phyloP scores from a whole-genome alignment of 2,329 filamentous ascomycete genomes.

The Scedosporium minutisporum region DNA sequence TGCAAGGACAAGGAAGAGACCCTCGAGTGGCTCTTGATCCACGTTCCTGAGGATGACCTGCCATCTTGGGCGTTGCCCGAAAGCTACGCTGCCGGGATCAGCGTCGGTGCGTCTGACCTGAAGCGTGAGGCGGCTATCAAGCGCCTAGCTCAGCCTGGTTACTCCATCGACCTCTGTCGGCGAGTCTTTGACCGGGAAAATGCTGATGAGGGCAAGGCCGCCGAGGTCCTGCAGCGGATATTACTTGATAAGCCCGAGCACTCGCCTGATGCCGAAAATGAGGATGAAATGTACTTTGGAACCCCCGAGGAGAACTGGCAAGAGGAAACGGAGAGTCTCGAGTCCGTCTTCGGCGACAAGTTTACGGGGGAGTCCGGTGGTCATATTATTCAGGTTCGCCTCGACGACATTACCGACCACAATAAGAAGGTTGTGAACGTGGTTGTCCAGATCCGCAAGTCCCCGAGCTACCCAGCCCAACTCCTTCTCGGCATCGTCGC shows the following conservation, averaged over 20 bases:
- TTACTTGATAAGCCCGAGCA: constrained; percentile 17
- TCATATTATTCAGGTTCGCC: constrained; percentile 56
- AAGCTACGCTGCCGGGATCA: constrained; percentile 82
- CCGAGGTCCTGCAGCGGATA: constrained; percentile 63
- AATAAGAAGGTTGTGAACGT: constrained; percentile 40
- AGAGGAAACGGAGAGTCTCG: constrained; percentile 74
- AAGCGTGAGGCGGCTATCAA: constrained; percentile 75
- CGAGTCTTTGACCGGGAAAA: constrained; percentile 61
- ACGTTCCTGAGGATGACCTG: constrained; percentile 95
- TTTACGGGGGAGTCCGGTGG: constrained; percentile 52
- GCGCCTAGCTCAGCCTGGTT: constrained; percentile 71
- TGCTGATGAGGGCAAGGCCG: constrained; percentile 67
- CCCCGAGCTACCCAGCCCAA: constrained; percentile 62
- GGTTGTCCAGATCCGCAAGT: constrained; percentile 57
- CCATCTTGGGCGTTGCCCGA: constrained; percentile 86
- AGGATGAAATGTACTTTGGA: constrained; percentile 35
- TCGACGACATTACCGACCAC: constrained; percentile 44
- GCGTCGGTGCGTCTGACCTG: constrained; percentile 72
- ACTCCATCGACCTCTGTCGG: constrained; percentile 74
- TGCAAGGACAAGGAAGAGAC: constrained; percentile 90
- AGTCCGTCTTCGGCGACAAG: constrained; percentile 74
- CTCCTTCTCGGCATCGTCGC: constrained; percentile 61
- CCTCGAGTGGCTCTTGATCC: constrained; percentile 90
- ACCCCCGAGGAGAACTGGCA: constrained; percentile 62
- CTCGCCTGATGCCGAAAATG: constrained; percentile 26